Base-by-base conservation (phyloP, 2,329 filamentous ascomycete species). In the Hyphodiscus sp. region DNA sequence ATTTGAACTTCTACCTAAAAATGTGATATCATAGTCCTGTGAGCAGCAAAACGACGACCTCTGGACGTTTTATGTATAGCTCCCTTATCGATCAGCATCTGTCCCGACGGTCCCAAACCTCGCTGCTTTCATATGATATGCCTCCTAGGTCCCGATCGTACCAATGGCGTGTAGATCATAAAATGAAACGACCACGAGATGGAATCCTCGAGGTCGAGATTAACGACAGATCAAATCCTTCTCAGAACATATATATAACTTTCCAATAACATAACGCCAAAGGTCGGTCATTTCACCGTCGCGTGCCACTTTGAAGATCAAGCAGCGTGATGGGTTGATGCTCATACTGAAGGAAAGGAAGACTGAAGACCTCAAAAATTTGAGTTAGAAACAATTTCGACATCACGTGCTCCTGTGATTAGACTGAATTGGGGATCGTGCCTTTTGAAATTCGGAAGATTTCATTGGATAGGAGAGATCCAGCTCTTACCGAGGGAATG, bases 141-240 rank as follows among this genome's bases (percentile, higher is more conserved):
- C 11, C 33, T 13, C 16, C 29, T 10, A 13, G 33, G 16, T 38
- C 33, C 33, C 5, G 16, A 38, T 10, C 2, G 11, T n/a, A 38
- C 11, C 33, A 33, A 38, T 38, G 20, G 23, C 41, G 53, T 69
- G 62, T 69, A 65, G 67, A 68, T 68, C 67, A 68, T 69, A 69
- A 69, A 69, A 69, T 69, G 67, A 69, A 69, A 69, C 67, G 62
- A 66, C 63, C 62, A 60, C 62, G 62, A 67, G 61, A 69, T 66
- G 58, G 61, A 54, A 55, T 61, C 55, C 61, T 60, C 66, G 64
- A 65, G 63, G 63, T 68, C 67, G 67, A 69, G 67, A 69, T 69
- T 69, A 69, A 69, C 67, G 67, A 69, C 67, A 69, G 67, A 69
- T 68, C 66, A 58, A 26, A 65, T 67, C 60, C 51, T 56, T 69